Evolutionary conservation across 805 yeast species (phyloP), one percentile per base, ranked within the genome.

Genomic region (Brettanomyces bruxellensis): DNA sequence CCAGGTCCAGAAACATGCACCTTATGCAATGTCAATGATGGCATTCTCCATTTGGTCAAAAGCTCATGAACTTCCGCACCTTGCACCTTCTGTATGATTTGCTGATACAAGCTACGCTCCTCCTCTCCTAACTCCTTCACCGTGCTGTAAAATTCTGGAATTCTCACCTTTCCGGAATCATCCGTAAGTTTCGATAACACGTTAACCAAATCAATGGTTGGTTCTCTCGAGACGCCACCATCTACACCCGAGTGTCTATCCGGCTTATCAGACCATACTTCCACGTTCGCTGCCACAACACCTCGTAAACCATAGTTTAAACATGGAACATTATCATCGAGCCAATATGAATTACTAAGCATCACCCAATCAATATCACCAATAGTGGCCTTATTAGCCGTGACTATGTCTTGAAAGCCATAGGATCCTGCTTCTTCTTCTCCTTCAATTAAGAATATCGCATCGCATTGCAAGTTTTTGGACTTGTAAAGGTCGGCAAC

Each of bases 221-320:
- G 97, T 56, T 91, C 99, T 47, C 84, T 73, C 50, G 79, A 76
- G 7, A 84, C 81, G 49, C 98, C 98, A 44, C 99, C 99, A 65
- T 89, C 95, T 8, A 93, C 93, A 51, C 99, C 99, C 0, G 97
- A 87, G 60, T 93, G 99, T 48, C 95, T 70, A 62, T 93, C 97
- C 1, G 95, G 95, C 49, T 73, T 73, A 52, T 82, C 90, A 44
- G 89, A 79, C 47, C 70, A 68, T 9, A 93, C 72, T 34, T 78
- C 78, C 3, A 93, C 75, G n/a, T 80, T 71, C 1, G 87, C 83
- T 64, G 89, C 85, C 24, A 93, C 72, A 2, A 90, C 91, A 44
- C 99, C 99, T 59, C 99, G 73, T 47, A 93, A 70, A 0, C 99
- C 99, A 65, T 91, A 93, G 59, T 91, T 91, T 55, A 93, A 70